Evolutionary conservation across 192 early-diverging fungal species (phyloP).

Genomic region (Spinellus fusiger): DNA sequence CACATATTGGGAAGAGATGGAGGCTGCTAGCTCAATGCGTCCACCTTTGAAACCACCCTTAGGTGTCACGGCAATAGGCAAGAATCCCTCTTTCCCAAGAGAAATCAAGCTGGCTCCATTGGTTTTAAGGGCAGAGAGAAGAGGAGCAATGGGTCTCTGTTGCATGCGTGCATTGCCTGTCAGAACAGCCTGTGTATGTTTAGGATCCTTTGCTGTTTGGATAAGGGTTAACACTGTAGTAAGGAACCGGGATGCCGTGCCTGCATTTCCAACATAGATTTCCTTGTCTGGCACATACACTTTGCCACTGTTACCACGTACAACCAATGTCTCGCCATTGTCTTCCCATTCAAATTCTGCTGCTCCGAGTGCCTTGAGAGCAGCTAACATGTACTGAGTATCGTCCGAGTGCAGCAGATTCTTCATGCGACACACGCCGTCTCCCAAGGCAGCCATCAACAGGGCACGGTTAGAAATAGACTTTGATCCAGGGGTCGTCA

Average conservation of each 20-base stretch:
- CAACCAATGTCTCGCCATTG: conserved; percentile 81
- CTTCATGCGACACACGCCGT: conserved; percentile 72
- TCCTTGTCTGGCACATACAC: conserved; percentile 69
- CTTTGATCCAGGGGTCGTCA: conserved; percentile 89
- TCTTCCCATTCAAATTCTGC: conserved; percentile 89
- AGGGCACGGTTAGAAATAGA: conserved; percentile 97
- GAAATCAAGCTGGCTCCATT: conserved; percentile 81
- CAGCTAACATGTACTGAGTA: conserved; percentile 93
- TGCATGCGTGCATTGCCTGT: conserved; percentile 99
- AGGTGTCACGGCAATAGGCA: conserved; percentile 84
- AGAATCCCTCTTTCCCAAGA: conserved; percentile 71
- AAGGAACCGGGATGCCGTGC: conserved; percentile 94
- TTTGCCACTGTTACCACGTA: conserved; percentile 74
- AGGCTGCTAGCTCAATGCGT: conserved; percentile 82
- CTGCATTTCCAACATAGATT: conserved; percentile 95
- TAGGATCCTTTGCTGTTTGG: conserved; percentile 26
- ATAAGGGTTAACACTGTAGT: conserved; percentile 81
- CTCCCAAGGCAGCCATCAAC: conserved; percentile 82
- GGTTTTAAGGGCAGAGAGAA: conserved; percentile 75
- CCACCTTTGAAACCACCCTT: conserved; percentile 77
- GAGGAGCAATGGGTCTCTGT: conserved; percentile 87
- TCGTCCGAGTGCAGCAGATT: conserved; percentile 96
- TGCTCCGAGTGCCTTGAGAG: conserved; percentile 82
- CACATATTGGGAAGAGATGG: conserved; percentile 96
- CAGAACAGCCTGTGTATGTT: conserved; percentile 49